A percentile compares a stretch with the other conserved stretches of the same genome.
Evolutionary conservation across 73 alveolate genomes (phyloP).

Genomic region (Paramecium octaurelia): DNA sequence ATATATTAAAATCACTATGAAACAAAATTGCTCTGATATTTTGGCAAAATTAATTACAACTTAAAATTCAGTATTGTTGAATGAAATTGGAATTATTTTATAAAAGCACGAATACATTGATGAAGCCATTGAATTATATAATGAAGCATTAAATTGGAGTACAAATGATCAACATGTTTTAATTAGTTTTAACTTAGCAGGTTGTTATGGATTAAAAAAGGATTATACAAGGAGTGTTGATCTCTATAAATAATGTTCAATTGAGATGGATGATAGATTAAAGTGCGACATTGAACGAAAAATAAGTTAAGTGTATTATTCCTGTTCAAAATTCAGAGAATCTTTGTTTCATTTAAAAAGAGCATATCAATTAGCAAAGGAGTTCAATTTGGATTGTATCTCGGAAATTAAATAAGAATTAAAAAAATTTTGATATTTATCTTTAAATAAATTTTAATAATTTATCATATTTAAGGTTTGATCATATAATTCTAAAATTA

Average conservation of each 20-base stretch:
- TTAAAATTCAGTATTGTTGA: neutral
- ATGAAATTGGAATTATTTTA: neutral
- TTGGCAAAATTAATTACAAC: neutral
- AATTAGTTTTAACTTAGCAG: neutral
- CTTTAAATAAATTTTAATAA: too few relatives aligned
- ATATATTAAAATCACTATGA: neutral
- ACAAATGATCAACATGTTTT: neutral
- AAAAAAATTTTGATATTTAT: neutral
- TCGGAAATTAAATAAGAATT: neutral
- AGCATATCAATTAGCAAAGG: neutral
- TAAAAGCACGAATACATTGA: neutral
- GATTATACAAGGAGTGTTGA: neutral
- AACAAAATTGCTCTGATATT: neutral
- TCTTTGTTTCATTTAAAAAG: neutral
- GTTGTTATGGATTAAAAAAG: constrained; percentile 10
- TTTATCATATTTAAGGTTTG: too few relatives aligned
- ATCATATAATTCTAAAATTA: too few relatives aligned
- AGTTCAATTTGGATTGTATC: neutral
- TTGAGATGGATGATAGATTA: neutral
- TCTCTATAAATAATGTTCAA: neutral
- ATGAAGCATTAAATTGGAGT: neutral
- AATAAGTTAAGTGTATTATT: neutral
- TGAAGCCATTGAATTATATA: neutral
- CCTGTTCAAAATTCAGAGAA: neutral
- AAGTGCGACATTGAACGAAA: neutral